A percentile compares a stretch with the other conserved stretches of the same genome.
Evolutionary conservation across 2,329 filamentous ascomycete genomes (phyloP).

Genomic region (Phyllachora maydis): DNA sequence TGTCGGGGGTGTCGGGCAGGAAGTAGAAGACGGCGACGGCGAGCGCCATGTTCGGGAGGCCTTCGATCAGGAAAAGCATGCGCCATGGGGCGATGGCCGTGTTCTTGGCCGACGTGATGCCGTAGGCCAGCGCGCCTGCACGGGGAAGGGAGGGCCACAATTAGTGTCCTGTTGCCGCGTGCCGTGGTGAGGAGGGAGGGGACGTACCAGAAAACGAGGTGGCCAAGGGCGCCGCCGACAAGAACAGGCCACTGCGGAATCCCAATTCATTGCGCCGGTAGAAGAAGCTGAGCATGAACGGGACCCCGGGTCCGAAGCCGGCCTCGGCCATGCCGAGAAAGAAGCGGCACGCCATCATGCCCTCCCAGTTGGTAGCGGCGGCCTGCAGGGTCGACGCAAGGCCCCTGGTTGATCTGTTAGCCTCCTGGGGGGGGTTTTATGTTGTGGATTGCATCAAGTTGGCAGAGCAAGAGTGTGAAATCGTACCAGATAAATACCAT

Average conservation of each 20-base stretch:
- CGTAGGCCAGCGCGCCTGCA: constrained; percentile 43
- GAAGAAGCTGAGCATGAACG: constrained; percentile 23
- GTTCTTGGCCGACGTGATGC: constrained; percentile 38
- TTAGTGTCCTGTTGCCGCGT: too few relatives aligned
- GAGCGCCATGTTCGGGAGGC: constrained; percentile 33
- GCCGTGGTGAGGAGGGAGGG: too few relatives aligned
- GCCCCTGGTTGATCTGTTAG: constrained; percentile 4
- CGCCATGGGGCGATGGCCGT: constrained; percentile 40
- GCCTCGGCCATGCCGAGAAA: constrained; percentile 21
- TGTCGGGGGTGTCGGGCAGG: constrained; percentile 27
- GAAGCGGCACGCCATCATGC: constrained; percentile 16
- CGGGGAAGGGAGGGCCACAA: too few relatives aligned
- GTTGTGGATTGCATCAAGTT: too few relatives aligned
- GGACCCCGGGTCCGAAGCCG: constrained; percentile 18
- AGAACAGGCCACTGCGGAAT: constrained; percentile 48
- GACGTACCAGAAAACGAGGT: constrained; percentile 46
- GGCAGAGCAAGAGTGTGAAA: not conserved
- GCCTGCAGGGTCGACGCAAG: constrained; percentile 12
- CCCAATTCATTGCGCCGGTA: constrained; percentile 39
- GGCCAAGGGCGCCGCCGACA: constrained; percentile 45
- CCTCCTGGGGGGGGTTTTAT: not conserved
- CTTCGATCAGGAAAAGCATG: constrained; percentile 43
- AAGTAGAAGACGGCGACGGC: constrained; percentile 32
- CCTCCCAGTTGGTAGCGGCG: constrained; percentile 11
- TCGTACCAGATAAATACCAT: constrained; percentile 8